Conservation (phyloP, 768 basidiomycete species). For the Suillus sp. region DNA sequence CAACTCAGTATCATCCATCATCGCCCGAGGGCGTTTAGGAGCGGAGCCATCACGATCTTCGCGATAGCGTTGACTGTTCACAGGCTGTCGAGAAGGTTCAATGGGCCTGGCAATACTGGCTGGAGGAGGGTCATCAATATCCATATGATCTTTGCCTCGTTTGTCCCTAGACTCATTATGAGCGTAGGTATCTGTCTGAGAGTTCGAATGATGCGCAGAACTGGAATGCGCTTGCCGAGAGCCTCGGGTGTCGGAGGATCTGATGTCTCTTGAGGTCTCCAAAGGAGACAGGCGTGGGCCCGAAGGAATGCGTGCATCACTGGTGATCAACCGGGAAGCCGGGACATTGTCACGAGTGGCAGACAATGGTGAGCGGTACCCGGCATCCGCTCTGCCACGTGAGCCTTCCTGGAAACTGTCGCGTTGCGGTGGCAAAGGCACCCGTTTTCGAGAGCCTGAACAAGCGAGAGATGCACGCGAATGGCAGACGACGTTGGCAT, state of each 20-base stretch:
- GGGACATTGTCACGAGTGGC: constrained; percentile 15
- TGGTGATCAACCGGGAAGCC: constrained; percentile 8
- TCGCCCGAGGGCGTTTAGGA: constrained; percentile 40
- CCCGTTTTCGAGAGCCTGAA: constrained; percentile 36
- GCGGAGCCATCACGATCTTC: constrained; percentile 28
- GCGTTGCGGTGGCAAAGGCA: constrained; percentile 40
- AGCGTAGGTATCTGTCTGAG: constrained; percentile 17
- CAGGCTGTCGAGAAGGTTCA: constrained; percentile 24
- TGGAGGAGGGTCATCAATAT: constrained; percentile 28
- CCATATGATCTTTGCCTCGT: constrained; percentile 27
- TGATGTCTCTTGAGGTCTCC: constrained; percentile 4
- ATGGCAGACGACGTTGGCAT: constrained; percentile 31
- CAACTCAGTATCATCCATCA: constrained; percentile 29
- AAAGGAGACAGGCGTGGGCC: constrained; percentile 13
- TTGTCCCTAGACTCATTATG: constrained; percentile 23
- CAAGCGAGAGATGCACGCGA: constrained; percentile 22
- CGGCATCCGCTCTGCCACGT: constrained; percentile 12
- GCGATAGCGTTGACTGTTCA: constrained; percentile 18
- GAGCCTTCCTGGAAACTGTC: constrained; percentile 30
- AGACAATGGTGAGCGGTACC: constrained; percentile 7
- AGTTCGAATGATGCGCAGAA: not conserved
- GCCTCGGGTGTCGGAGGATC: constrained; percentile 1
- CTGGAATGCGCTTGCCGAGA: constrained; percentile 14
- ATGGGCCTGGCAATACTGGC: constrained; percentile 18
- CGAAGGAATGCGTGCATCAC: constrained; percentile 10